phyloP scores from a whole-genome alignment of 164 flowering plant genomes.

The Amborella trichopoda region DNA sequence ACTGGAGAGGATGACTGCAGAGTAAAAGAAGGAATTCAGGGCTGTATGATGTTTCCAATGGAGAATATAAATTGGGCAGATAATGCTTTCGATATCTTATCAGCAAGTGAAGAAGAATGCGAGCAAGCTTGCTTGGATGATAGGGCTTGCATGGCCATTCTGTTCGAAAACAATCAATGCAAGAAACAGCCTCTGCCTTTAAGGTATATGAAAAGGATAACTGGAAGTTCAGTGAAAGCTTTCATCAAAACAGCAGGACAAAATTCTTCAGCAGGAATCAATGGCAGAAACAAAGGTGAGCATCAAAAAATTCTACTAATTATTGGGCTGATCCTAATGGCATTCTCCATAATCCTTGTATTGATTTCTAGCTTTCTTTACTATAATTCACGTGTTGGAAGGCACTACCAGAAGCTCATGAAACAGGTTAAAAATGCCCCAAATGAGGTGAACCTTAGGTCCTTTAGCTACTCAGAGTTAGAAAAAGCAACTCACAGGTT shows the following conservation, averaged over 20 bases:
- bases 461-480: slow-evolving; percentile 14
- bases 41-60: neutral
- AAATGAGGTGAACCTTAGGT: neutral
- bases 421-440: neutral
- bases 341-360: neutral
- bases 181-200: slow-evolving; percentile 13
- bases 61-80: slow-evolving; percentile 4
- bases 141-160: slow-evolving; percentile 10
- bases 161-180: slow-evolving; percentile 3
- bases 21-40: neutral
- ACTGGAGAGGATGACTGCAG: neutral
- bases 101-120: slow-evolving; percentile 1
- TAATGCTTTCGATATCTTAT: neutral
- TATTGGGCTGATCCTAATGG: neutral
- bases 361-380: slow-evolving; percentile 3
- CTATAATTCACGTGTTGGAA: neutral
- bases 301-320: neutral
- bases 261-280: neutral
- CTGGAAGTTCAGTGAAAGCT: slow-evolving; percentile 1
- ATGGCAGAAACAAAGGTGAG: no score
- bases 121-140: slow-evolving; percentile 10
- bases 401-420: neutral
- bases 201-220: slow-evolving; percentile 3
- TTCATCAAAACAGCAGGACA: slow-evolving; percentile 7
- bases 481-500: slow-evolving; percentile 13